phyloP scores from a whole-genome alignment of 768 basidiomycete genomes.

The Kondoa malvinella region DNA sequence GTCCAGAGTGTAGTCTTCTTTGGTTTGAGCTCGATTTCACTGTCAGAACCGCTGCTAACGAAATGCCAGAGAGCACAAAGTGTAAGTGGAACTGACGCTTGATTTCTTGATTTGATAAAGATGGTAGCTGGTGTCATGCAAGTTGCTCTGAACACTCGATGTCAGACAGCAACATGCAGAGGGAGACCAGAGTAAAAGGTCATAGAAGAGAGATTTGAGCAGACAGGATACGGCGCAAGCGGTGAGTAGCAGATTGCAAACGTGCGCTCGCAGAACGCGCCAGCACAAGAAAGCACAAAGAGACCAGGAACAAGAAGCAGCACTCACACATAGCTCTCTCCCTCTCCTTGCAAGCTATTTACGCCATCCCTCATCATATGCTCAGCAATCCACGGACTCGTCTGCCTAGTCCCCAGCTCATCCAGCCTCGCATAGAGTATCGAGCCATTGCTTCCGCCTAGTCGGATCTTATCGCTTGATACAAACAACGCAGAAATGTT shows the following conservation, averaged over 20 bases:
- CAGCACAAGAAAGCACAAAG: too few relatives aligned
- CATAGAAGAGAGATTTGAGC: too few relatives aligned
- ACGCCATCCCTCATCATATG: not conserved
- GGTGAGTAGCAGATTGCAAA: too few relatives aligned
- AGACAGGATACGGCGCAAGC: too few relatives aligned
- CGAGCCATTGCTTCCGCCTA: not conserved
- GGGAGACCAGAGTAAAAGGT: not conserved
- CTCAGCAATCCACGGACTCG: not conserved
- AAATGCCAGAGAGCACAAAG: not conserved
- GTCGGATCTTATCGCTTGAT: not conserved
- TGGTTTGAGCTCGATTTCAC: constrained; percentile 7
- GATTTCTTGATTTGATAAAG: not conserved
- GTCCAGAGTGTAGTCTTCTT: constrained; percentile 14
- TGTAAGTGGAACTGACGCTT: not conserved
- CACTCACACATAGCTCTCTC: not conserved
- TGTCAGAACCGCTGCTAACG: not conserved
- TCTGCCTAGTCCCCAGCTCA: not conserved
- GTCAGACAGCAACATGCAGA: not conserved
- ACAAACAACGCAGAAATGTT: not conserved
- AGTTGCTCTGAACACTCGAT: not conserved
- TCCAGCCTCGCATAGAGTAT: not conserved
- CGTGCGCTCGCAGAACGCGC: too few relatives aligned
- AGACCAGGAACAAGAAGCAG: not conserved
- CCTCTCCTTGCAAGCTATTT: not conserved
- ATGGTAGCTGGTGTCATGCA: not conserved